Evolutionary conservation across 2,329 filamentous ascomycete species (phyloP), one percentile per base, ranked within the genome.

Genomic region (Penicillium sp.): DNA sequence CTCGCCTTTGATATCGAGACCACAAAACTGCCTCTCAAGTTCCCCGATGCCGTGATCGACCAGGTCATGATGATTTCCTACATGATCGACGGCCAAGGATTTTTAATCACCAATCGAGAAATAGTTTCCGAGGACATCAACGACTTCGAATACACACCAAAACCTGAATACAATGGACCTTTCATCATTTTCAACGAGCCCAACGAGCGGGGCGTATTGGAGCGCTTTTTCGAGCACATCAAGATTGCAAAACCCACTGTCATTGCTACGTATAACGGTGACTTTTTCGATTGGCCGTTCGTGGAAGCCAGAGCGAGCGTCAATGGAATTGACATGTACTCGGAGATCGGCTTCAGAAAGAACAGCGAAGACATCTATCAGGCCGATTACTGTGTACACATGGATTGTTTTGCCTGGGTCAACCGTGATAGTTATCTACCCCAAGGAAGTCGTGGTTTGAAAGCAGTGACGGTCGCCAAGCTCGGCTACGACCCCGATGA

Each of bases 1-100:
- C 88, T 99, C 82, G 94, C 94, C n/a, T 99, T 87, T 74, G 94
- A 99, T 85, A 99, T 99, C 67, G 94, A 99, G 74, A 99, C 94
- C 2, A 93, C 90, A 5, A 99, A 99, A 69, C 79, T 94, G 15
- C 94, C 95, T 1, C 79, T 99, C 49, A 99, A 99, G 72, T 99
- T 99, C 64, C 95, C 94, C 24, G 95, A 99, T 69, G 87, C 94
- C 1, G 83, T 91, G 4, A 87, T 96, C 58, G 94, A 99, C 74
- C 93, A 96, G 70, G 88, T 99, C 68, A 99, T 99, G 92, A 99
- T 99, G 94, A 93, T 99, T 71, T 99, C 95, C 29, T 99, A 99
- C 78, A 99, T 99, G 95, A 97, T 99, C 65, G 94, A 99, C 64
- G 95, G 94, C 0, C 92, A 96, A 74, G 94, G 94, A 4, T 99